Evolutionary conservation across 139 green algal species (phyloP), one percentile per base, ranked within the genome.

Genomic region (Mesotaenium endlicherianum): DNA sequence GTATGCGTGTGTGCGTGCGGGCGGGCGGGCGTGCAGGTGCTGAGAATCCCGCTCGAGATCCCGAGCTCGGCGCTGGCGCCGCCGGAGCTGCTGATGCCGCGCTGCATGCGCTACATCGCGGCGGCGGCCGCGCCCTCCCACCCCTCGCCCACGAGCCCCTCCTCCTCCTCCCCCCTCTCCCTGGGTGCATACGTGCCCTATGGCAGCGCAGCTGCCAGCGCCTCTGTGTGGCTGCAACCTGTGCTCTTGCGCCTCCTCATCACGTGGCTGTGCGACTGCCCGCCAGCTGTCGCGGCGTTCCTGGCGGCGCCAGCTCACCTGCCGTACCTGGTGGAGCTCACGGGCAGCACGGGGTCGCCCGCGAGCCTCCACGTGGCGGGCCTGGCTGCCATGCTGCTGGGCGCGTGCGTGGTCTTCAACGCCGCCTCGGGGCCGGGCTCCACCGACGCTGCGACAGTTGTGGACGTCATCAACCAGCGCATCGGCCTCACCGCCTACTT

Each of bases 301-400:
- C 77, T 96, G 45, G n/a, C 49, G 14, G 75, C 70, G 0, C 58
- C 77, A 30, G n/a, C 70, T 1, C 81, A 83, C 36, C 90, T 69
- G 57, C 80, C 38, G 34, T 72, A 69, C 69, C n/a, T 87, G 11
- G 40, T 78, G 38, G 70, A 75, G 44, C 77, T 84, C 36, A 50
- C 60, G 31, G 47, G 38, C 31, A 79, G 75, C 17, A 75, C 39
- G 40, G 75, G 75, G 17, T 81, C 72, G 31, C 47, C 72, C 16
- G 38, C 72, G 6, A 59, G 38, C 71, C 20, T 79, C 20, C 88
- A 91, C 64, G 69, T 91, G 0, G 70, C 72, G 47, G 92, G 92
- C 31, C 77, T 96, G n/a, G 89, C 92, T 1, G 90, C 90, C 3
- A 81, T 93, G 64, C 72, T 97, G 42, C 86, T 96, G 39, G 92